A percentile compares a stretch with the other conserved stretches of the same genome.
Conservation (phyloP, 495 filamentous ascomycete genomes). For the Penicillium parvum region DNA sequence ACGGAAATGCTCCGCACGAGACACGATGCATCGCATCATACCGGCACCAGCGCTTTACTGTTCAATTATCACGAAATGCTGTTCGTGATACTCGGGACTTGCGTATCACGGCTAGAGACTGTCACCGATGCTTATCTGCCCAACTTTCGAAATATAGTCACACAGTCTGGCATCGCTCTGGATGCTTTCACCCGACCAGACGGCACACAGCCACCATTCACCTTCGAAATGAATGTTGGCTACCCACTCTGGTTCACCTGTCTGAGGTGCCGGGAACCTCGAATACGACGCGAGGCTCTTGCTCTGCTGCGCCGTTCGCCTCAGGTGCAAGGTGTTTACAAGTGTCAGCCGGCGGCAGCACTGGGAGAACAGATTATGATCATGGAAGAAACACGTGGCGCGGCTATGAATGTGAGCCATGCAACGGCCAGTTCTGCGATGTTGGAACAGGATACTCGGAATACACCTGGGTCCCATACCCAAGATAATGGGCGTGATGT, state of each 20-base stretch:
- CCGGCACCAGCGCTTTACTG: conserved; percentile 20
- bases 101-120: conserved; percentile 8
- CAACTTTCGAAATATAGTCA: conserved; percentile 25
- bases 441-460: background rate
- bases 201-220: conserved; percentile 26
- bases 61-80: conserved; percentile 24
- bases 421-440: background rate
- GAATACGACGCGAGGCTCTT: conserved; percentile 23
- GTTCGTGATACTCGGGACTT: conserved; percentile 16
- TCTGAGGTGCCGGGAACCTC: conserved; percentile 27
- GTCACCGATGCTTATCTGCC: conserved; percentile 20
- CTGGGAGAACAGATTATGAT: conserved; percentile 17
- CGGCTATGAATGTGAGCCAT: background rate
- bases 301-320: conserved; percentile 20
- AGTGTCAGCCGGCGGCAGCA: conserved; percentile 8
- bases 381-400: conserved; percentile 19
- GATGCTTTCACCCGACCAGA: conserved; percentile 12
- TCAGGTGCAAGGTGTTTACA: conserved; percentile 24
- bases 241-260: conserved; percentile 24
- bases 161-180: conserved; percentile 19
- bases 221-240: conserved; percentile 27
- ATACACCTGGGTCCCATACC: background rate
- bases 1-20: conserved; percentile 8
- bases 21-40: conserved; percentile 10
- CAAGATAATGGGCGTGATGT: background rate